Evolutionary conservation across 164 flowering plant genomes (phyloP), one percentile per base, ranked within the genome.

Genomic region (Liquidambar formosana): DNA sequence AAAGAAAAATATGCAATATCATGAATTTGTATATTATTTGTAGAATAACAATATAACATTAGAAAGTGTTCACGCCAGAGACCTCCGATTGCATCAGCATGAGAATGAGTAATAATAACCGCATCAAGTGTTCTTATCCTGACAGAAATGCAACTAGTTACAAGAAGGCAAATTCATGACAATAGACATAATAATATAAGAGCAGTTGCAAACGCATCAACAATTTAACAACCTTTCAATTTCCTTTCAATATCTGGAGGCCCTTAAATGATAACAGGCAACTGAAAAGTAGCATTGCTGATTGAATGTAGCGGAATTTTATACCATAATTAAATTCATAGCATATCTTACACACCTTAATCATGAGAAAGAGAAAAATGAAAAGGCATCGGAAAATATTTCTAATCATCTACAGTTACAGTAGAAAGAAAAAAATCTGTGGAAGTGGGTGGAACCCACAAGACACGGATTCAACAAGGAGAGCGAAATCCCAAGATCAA

Each of bases 61-160:
- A 65, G 74, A 68, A 73, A 76, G 74, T 76, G 71, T 63, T 78
- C 27, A 69, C 70, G 77, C 58, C 72, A 79, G 81, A 80, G 82
- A 94, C 99, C 97, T 90, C 97, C 99, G 80, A 94, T 92, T 61
- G 97, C 99, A 87, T 92, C 99, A 72, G 99, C 99, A 88, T 92
- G 99, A 75, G 97, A 94, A 85, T 94, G 99, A 80, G 99, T 94
- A 77, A 92, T 87, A 74, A 94, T 70, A 78, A 92, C 99, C 71
- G 97, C 97, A 87, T 92, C 99, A 81, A 94, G 74, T 80, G 86
- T 86, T 86, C 99, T 91, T 87, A 94, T 78, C 90, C 99, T 94
- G 97, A 76, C 77, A 94, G 74, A 90, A 78, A 84, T 73, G 65
- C 75, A 85, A 79, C 82, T 73, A 79, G 86, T 82, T 73, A 85